These are phyloP conservation scores for Fraxinus latifolia DNA, from an alignment of 305 asterid species.

Conservation along the genomic window DNA sequence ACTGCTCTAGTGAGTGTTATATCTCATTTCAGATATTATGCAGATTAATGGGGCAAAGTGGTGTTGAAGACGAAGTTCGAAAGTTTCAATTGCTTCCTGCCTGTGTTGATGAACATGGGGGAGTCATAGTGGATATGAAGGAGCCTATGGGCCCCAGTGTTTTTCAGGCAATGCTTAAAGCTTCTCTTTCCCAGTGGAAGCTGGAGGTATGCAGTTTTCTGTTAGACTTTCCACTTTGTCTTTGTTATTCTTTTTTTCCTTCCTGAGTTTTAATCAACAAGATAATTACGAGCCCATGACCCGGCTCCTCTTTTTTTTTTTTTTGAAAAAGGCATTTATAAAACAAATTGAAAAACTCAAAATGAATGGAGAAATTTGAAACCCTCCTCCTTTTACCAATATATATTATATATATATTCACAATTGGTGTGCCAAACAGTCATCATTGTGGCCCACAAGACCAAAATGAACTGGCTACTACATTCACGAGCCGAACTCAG, in stretches of 20 bases:
- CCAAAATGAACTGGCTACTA: background rate
- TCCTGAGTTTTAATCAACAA: background rate
- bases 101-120: constrained; percentile 58
- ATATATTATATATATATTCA: background rate
- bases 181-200: constrained; percentile 58
- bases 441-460: background rate
- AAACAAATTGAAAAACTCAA: background rate
- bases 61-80: constrained; percentile 30
- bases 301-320: background rate
- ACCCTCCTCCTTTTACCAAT: background rate
- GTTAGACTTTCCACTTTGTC: background rate
- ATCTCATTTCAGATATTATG: constrained; percentile 12
- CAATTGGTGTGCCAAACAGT: background rate
- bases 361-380: background rate
- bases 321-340: background rate
- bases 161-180: constrained; percentile 45
- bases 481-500: background rate
- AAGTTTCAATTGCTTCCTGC: constrained; percentile 44
- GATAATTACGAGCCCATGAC: background rate
- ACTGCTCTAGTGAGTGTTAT: background rate
- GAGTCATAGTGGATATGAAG: constrained; percentile 59
- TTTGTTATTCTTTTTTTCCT: background rate
- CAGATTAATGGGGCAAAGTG: constrained; percentile 37
- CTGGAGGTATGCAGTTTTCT: constrained; percentile 45
- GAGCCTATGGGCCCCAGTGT: constrained; percentile 46